A percentile compares a stretch with the other conserved stretches of the same genome.
Evolutionary conservation across 352 stramenopile species (phyloP).

Genomic region (Phytopythium mirpurense): DNA sequence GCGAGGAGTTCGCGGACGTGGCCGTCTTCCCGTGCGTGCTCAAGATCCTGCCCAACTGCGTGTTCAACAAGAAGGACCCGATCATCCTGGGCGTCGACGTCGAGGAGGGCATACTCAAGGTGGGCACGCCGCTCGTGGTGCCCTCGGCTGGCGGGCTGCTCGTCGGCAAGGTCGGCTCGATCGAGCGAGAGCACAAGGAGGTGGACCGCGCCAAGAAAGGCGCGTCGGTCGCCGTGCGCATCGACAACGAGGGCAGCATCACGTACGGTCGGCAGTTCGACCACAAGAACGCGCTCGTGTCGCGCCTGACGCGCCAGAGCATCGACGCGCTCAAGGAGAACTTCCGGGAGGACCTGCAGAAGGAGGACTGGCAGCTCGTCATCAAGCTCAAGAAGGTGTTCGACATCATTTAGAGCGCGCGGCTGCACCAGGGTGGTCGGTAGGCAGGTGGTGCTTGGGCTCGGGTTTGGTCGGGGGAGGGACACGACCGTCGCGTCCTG

Average conservation of each 20-base stretch:
- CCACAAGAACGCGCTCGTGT: slow-evolving; percentile 86
- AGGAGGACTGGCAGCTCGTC: slow-evolving; percentile 97
- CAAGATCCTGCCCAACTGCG: slow-evolving; percentile 96
- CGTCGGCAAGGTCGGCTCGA: slow-evolving; percentile 94
- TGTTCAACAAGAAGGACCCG: slow-evolving; percentile 99
- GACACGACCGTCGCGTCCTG: too few relatives aligned
- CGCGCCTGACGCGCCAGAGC: slow-evolving; percentile 83
- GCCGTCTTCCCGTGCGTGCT: slow-evolving; percentile 94
- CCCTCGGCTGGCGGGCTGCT: slow-evolving; percentile 68
- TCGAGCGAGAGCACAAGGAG: slow-evolving; percentile 96
- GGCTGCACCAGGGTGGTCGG: too few relatives aligned
- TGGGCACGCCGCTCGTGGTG: slow-evolving; percentile 96
- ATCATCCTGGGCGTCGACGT: slow-evolving; percentile 99
- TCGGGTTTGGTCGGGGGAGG: too few relatives aligned
- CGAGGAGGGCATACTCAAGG: slow-evolving; percentile 95
- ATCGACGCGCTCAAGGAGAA: slow-evolving; percentile 99
- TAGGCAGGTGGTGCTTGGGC: too few relatives aligned
- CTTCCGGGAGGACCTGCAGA: slow-evolving; percentile 98
- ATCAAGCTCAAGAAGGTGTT: slow-evolving; percentile 99
- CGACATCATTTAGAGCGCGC: slow-evolving; percentile 94
- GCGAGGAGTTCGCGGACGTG: slow-evolving; percentile 90
- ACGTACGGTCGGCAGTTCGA: slow-evolving; percentile 98
- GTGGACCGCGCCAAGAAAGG: slow-evolving; percentile 94
- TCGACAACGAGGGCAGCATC: slow-evolving; percentile 94
- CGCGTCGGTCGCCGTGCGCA: slow-evolving; percentile 93